Base-by-base conservation (phyloP, 106 monocot species). In the Amphibolis antarctica region DNA sequence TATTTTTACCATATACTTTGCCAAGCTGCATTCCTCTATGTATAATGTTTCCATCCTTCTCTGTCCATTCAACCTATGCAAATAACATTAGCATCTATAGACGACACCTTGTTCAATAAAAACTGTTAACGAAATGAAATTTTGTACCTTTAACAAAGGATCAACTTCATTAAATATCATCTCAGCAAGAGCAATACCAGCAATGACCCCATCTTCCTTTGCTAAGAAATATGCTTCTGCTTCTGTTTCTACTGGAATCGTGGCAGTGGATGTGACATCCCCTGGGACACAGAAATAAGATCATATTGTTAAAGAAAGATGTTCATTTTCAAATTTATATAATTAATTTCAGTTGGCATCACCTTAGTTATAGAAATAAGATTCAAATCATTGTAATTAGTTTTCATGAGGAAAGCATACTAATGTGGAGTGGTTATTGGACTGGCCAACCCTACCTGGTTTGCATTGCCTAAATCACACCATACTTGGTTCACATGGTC, bases 151-250 rank as follows among this genome's bases (percentile, higher is more conserved):
- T 42, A 98, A 66, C 60, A 74, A 87, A 65, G 86, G 74, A 70
- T 98, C 98, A 10, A 91, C 84, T 57, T 90, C 77, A 52, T 69
- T 53, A 69, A 98, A 98, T 28, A 98, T 81, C 82, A 87, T 87
- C 76, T 98, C 90, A 68, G 98, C 77, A 51, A 98, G 90, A 62
- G 82, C 74, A 65, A 85, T 83, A 59, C 98, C 98, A 59, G 90
- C 98, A 75, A 98, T 74, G 10, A 98, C 64, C 4, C 98, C 98
- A 76, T 98, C 84, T 50, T 91, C 91, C 76, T 98, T 98, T 15
- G 91, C 90, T 42, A 98, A 82, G 79, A 98, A 98, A 29, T 87
- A 75, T 28, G 98, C 98, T 73, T 90, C 98, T 23, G 78, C 84
- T 77, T 85, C 78, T 74, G 85, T 80, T n/a, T 98, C 85, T 61